These are phyloP conservation scores for Pseudotsuga menziesii DNA, from an alignment of 75 land plant genomes.

Conservation along the genomic window DNA sequence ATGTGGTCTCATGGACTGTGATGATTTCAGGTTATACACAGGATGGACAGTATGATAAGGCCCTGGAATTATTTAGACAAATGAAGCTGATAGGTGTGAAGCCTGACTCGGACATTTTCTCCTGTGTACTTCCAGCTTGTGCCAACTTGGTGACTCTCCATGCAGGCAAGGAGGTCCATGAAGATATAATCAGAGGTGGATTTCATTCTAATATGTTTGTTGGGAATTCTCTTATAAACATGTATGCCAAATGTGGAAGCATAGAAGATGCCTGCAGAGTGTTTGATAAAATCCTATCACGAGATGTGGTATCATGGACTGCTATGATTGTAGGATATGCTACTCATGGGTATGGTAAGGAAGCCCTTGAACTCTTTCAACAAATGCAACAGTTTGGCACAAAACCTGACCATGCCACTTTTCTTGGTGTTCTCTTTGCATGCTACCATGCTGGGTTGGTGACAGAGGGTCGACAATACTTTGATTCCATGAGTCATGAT, in stretches of 20 bases:
- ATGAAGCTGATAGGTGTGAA: neutral
- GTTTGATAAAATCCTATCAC: constrained; percentile 5
- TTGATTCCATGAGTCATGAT: neutral
- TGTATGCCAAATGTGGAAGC: constrained; percentile 18
- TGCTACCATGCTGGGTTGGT: constrained; percentile 9
- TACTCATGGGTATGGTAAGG: constrained; percentile 17
- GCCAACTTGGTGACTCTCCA: constrained; percentile 2
- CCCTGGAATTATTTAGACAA: neutral
- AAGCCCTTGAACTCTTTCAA: constrained; percentile 5
- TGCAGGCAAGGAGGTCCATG: neutral
- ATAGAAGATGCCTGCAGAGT: constrained; percentile 1
- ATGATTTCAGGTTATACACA: constrained; percentile 1
- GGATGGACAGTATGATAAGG: neutral
- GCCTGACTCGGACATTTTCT: neutral
- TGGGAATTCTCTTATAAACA: constrained; percentile 6
- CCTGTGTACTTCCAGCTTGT: neutral
- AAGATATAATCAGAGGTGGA: constrained; percentile 5
- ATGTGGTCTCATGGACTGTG: neutral
- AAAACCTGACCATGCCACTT: neutral
- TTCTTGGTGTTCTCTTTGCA: constrained; percentile 1
- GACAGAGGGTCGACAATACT: constrained; percentile 2
- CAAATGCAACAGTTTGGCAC: neutral
- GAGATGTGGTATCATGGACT: constrained; percentile 14
- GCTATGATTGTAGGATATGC: constrained; percentile 14
- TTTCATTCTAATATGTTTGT: neutral